Base-by-base conservation (phyloP, 768 basidiomycete species). In the Sarcomyxa edulis region DNA sequence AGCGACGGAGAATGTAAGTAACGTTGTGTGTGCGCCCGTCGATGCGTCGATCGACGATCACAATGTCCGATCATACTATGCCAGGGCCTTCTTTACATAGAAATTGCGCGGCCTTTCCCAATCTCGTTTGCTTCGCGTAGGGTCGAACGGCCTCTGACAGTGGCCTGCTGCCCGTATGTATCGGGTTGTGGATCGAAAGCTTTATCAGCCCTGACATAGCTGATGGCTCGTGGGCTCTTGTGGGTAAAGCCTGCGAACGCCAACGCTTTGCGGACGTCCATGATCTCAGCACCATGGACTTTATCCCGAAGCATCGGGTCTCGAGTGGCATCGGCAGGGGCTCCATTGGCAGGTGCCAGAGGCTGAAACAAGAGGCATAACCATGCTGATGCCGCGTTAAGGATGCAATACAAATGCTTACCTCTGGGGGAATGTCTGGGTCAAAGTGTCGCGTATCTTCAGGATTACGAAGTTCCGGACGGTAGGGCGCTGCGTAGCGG, bases 381-480 rank as follows among this genome's bases (percentile, higher is more conserved):
- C 48, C 32, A 48, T 33, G 35, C 44, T 47, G 43, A 35, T 40
- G 54, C 54, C 52, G 51, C 58, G 44, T 43, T 52, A 50, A 51
- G 29, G 48, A 43, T 46, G 47, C 39, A 46, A 35, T 46, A 44
- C 41, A 42, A 55, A 58, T 51, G 62, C 59, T 54, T 63, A 91
- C 92, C 79, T 94, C 89, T 25, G 85, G 67, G 15, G 89, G 89
- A 52, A 96, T 97, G 59, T 95, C 91, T 37, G 84, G 79, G 60
- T 98, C 94, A 48, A 99, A 97, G 61, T 99, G 94, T 44, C 80
- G 74, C 11, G 95, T 97, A 59, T 98, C 93, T 51, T 84, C 88
- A 19, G 87, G 84, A 47, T 78, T 68, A 21, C 56, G 66, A 42
- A 99, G 74, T 46, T 92, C 81, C 21, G 95, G 96, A 43, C 76